A percentile compares a stretch with the other conserved stretches of the same genome.
These are phyloP conservation scores for Flaveria linearis DNA, from an alignment of 129 eudicot genomes.

Conservation along the genomic window DNA sequence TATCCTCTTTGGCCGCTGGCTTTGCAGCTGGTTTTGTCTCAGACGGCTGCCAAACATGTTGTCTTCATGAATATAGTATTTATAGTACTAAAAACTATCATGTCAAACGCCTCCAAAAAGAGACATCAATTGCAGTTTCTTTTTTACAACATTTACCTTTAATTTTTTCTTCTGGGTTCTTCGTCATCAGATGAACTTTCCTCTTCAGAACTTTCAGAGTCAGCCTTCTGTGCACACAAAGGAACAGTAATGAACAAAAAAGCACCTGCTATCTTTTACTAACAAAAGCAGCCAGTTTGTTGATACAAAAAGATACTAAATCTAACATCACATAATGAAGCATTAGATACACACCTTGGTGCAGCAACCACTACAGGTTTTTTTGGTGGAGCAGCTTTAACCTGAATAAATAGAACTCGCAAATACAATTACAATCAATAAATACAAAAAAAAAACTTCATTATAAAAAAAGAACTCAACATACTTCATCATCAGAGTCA, in stretches of 20 bases:
- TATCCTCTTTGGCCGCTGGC: conserved; percentile 30
- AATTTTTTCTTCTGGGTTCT: conserved; percentile 52
- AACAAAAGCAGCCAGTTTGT: neutral
- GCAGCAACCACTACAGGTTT: conserved; percentile 31
- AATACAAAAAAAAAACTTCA: neutral
- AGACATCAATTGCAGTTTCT: no score
- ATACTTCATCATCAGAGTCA: conserved; percentile 44
- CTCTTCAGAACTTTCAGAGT: conserved; percentile 33
- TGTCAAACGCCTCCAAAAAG: no score
- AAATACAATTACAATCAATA: neutral
- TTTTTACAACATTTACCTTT: conserved; percentile 20
- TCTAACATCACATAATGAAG: no score
- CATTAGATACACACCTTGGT: conserved; percentile 18
- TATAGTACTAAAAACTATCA: neutral
- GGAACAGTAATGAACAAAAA: neutral
- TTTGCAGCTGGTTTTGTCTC: conserved; percentile 34
- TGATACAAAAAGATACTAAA: no score
- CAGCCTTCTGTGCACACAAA: conserved; percentile 26
- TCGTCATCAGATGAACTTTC: conserved; percentile 49
- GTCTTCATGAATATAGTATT: neutral
- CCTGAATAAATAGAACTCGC: neutral
- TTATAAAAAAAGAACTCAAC: neutral
- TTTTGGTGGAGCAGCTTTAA: conserved; percentile 30
- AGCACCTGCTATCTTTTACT: no score
- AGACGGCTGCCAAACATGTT: conserved; percentile 23